Base-by-base conservation (phyloP, 306 rosid species). In the Betula pendula region DNA sequence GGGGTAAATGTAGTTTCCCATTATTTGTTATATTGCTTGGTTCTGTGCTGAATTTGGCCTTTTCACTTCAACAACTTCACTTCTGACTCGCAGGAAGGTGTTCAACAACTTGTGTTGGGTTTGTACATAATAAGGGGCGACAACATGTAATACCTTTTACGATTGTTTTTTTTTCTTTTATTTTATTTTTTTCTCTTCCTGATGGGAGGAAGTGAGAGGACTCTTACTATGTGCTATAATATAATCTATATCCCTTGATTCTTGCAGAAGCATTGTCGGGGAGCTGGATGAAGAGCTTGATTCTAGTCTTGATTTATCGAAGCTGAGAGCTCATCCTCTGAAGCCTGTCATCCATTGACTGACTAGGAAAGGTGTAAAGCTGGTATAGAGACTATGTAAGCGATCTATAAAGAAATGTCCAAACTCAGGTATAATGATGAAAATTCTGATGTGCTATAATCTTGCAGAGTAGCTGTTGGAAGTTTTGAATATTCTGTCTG, bases 261-360 rank as follows among this genome's bases (percentile, higher is more conserved):
- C 75, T 38, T 90, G 89, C 97, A 95, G 97, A 89, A 89, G 99
- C 76, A 88, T 95, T 81, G 97, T 95, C 27, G 99, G 97, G 76
- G 99, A 95, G 87, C 71, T 95, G 44, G 97, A 95, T 81, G 97
- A 90, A 52, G 97, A 92, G 71, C 91, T 95, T 73, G 99, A 95
- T 86, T 84, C 97, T 7, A 89, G 73, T 66, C 81, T 92, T 35
- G 97, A 92, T 81, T 82, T 92, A 85, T 92, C 98, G 2, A 83
- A 90, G 62, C 89, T 87, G 79, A 89, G 89, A 83, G 99, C 99
- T 66, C 96, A 92, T 76, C 99, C 99, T 33, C 85, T 95, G 24
- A 90, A 87, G 87, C 92, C 97, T 67, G 94, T 92, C 77, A 87
- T 90, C 79, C 97, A 92, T 78, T 92, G 87, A 92, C 55, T 67